Evolutionary conservation across 2,329 filamentous ascomycete species (phyloP).

Genomic region (Fusarium azukiicola): DNA sequence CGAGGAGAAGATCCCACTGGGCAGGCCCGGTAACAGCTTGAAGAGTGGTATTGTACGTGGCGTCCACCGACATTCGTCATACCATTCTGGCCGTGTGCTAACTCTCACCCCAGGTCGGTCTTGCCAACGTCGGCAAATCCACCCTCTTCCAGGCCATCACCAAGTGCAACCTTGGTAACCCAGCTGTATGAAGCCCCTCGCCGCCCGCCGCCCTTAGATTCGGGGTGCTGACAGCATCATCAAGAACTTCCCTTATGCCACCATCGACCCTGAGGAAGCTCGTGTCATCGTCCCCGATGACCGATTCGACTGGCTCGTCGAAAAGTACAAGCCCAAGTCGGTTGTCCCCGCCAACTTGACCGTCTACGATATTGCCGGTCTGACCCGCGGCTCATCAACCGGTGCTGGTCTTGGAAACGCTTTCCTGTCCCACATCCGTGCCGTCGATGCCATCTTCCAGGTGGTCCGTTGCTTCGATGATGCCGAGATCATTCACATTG

Average conservation of each 20-base stretch:
- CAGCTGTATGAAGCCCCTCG: constrained; percentile 84
- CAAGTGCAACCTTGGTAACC: constrained; percentile 98
- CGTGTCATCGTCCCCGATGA: constrained; percentile 98
- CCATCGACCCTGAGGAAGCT: constrained; percentile 99
- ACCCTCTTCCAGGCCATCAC: constrained; percentile 99
- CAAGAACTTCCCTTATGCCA: constrained; percentile 99
- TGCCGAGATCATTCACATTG: constrained; percentile 99
- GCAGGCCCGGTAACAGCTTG: constrained; percentile 97
- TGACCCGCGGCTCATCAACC: constrained; percentile 97
- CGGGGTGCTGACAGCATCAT: constrained; percentile 65
- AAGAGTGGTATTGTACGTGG: constrained; percentile 97
- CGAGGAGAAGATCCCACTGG: constrained; percentile 98
- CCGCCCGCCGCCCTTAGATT: constrained; percentile 59
- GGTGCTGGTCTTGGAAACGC: constrained; percentile 98
- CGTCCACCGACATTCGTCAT: constrained; percentile 12
- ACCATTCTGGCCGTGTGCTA: constrained; percentile 45
- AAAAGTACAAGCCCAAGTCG: constrained; percentile 99
- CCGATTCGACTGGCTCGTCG: constrained; percentile 96
- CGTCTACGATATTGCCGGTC: constrained; percentile 98
- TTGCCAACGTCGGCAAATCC: constrained; percentile 99
- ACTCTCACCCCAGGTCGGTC: constrained; percentile 86
- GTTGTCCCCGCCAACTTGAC: constrained; percentile 98
- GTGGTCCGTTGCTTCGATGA: constrained; percentile 99
- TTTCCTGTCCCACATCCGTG: constrained; percentile 99
- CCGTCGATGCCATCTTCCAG: constrained; percentile 98